phyloP scores from a whole-genome alignment of 805 yeast genomes.

The Monosporozyma servazzii region DNA sequence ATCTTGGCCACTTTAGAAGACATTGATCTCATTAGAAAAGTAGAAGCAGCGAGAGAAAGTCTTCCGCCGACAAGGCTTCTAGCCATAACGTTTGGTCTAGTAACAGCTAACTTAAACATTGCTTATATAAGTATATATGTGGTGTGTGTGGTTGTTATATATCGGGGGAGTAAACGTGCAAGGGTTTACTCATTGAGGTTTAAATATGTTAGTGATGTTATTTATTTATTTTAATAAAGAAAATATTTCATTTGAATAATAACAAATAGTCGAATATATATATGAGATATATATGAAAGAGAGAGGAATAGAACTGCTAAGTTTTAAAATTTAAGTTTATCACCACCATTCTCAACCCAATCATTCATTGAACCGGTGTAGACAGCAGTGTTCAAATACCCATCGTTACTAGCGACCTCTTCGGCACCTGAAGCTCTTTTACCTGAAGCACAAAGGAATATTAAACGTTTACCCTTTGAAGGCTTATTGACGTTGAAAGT shows the following conservation, averaged over 20 bases:
- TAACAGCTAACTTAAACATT: not conserved
- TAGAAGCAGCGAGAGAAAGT: not conserved
- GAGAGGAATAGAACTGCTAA: not conserved
- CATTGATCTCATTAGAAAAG: constrained; percentile 1
- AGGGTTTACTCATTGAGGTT: not conserved
- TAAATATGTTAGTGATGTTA: not conserved
- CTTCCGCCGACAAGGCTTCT: not conserved
- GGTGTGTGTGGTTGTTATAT: not conserved
- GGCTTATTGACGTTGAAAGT: constrained; percentile 75
- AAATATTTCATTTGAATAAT: not conserved
- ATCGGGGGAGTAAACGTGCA: not conserved
- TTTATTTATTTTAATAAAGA: not conserved
- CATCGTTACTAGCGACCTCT: constrained; percentile 73
- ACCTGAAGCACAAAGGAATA: constrained; percentile 83
- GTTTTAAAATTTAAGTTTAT: constrained; percentile 12
- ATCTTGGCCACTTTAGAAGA: constrained; percentile 33
- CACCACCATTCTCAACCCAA: constrained; percentile 43
- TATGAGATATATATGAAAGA: not conserved
- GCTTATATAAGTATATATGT: not conserved
- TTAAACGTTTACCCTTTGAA: constrained; percentile 46
- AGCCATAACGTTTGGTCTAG: not conserved
- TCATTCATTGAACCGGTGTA: constrained; percentile 78
- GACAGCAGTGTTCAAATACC: constrained; percentile 66
- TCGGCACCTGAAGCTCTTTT: constrained; percentile 76
- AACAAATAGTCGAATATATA: not conserved